phyloP scores from a whole-genome alignment of 2,329 filamentous ascomycete genomes.

The Fusarium mangiferae region DNA sequence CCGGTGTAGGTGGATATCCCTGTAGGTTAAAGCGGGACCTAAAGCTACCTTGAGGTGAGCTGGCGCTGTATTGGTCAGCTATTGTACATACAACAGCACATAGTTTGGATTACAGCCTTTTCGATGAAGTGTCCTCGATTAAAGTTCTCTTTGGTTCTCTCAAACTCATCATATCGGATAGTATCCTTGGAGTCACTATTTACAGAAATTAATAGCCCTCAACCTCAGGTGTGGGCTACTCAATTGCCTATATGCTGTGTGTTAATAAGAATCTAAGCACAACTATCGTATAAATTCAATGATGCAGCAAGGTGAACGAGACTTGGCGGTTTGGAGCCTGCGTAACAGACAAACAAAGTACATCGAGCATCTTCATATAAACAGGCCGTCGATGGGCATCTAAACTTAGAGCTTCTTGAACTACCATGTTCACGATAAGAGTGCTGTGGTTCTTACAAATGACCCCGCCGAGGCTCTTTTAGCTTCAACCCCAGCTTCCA shows the following conservation, averaged over 20 bases:
- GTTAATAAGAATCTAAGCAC: not conserved
- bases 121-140: not conserved
- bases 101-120: not conserved
- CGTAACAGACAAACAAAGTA: not conserved
- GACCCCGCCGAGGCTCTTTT: not conserved
- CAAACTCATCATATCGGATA: not conserved
- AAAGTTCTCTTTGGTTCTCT: not conserved
- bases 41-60: constrained; percentile 34
- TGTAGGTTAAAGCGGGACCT: constrained; percentile 32
- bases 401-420: not conserved
- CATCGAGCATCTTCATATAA: not conserved
- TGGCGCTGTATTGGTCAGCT: constrained; percentile 2
- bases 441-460: not conserved
- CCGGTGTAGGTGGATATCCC: constrained; percentile 28
- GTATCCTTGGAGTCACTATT: not conserved
- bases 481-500: not conserved
- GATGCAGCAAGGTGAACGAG: not conserved
- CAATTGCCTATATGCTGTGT: not conserved
- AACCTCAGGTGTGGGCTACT: not conserved
- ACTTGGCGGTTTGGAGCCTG: not conserved
- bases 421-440: not conserved
- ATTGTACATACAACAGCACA: not conserved
- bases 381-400: not conserved
- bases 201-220: not conserved
- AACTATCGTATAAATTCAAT: not conserved